Evolutionary conservation across 176 grass and related monocot species (phyloP).

Genomic region (Rhynchospora tenuis): DNA sequence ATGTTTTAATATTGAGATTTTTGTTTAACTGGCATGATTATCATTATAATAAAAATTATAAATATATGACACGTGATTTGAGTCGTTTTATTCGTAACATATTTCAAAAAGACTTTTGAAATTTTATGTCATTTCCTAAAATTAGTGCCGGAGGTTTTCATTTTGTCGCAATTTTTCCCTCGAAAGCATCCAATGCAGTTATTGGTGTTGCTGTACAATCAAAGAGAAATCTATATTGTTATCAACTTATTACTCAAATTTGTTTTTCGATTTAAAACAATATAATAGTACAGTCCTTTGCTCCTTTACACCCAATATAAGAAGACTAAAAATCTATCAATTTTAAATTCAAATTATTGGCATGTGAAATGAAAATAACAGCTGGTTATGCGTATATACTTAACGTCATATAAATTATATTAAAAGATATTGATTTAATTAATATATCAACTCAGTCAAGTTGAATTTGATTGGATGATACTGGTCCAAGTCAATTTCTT

Average conservation of each 20-base stretch:
- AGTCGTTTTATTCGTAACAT: no score
- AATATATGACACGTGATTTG: no score
- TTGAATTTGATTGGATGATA: not conserved
- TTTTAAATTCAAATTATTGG: not conserved
- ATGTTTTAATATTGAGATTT: no score
- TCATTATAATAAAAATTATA: no score
- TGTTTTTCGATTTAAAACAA: not conserved
- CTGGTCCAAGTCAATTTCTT: not conserved
- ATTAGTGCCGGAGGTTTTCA: no score
- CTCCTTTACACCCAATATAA: not conserved
- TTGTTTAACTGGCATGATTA: no score
- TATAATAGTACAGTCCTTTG: not conserved
- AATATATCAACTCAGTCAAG: not conserved
- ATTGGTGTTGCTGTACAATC: no score
- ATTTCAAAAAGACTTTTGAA: no score
- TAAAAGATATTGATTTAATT: not conserved
- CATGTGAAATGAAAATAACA: not conserved
- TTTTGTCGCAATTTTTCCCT: no score
- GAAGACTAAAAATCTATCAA: not conserved
- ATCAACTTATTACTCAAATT: not conserved
- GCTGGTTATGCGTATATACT: not conserved
- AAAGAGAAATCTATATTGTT: no score
- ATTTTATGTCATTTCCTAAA: no score
- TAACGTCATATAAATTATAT: not conserved
- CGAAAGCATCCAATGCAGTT: no score